Evolutionary conservation across 176 grass and related monocot genomes (phyloP), one percentile per base, ranked within the genome.

Genomic region (Cenchrus fungigraminus): DNA sequence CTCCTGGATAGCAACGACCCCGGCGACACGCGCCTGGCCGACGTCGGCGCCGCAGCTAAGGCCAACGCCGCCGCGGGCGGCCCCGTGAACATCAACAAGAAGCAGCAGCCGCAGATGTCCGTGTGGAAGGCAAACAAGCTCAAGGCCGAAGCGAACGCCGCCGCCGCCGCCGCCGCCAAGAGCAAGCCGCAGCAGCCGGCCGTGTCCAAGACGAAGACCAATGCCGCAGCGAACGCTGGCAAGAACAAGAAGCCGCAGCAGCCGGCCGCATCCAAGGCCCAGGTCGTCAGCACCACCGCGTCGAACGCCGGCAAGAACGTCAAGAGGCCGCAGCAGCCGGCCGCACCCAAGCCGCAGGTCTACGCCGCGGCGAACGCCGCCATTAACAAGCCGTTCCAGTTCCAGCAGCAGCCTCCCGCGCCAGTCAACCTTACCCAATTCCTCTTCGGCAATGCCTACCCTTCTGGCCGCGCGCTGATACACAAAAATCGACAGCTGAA

Each of bases 101-200:
- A 68, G 65, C 65, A 19, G 65, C 34, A 42, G 65, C 65, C 65
- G 13, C 65, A 67, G 31, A 40, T 67, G 29, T 67, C 65, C 65
- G 32, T 17, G 12, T 67, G 65, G 65, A 67, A 67, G 65, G 32
- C 13, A 16, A 67, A 67, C 6, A 66, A 66, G 64, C 5, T 66
- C 64, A 66, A 32, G 62, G 4, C 11, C 10, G 28, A 65, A 6
- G 25, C 62, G 62, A 25, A 37, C 34, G 34, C 34, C 64, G 20
- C 20, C 52, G 46, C 10, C 56, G 22, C 60, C 60, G 20, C 20
- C 52, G 46, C 10, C 56, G 22, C 60, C 60, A 62, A 62, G 60
- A 37, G 31, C 25, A 34, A 42, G 65, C 12, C 16, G 32, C 65
- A 53, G 51, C 12, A 3, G 13, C 51, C 12, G 12, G 29, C 29